A percentile compares a stretch with the other conserved stretches of the same genome.
Conservation (phyloP, 495 filamentous ascomycete species). For the Aspergillus steynii region DNA sequence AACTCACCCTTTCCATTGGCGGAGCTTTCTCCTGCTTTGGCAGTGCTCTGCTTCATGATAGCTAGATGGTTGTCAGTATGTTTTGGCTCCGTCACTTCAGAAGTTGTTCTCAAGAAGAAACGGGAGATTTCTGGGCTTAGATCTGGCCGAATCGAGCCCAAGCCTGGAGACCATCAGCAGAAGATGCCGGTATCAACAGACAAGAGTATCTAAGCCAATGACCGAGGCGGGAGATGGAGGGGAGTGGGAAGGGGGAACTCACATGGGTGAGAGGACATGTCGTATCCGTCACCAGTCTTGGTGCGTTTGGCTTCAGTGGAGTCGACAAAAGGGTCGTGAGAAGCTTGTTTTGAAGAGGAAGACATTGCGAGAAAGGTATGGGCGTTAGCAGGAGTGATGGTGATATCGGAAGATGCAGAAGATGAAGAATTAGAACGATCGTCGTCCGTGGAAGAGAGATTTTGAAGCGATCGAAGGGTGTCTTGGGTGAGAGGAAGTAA, state of each 20-base stretch:
- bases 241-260: not conserved
- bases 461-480: slow-evolving; percentile 4
- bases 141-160: too few relatives aligned
- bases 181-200: not conserved
- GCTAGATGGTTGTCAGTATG: not conserved
- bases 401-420: slow-evolving; percentile 2
- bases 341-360: not conserved
- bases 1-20: not conserved
- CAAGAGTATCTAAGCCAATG: not conserved
- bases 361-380: slow-evolving; percentile 2
- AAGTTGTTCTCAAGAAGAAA: not conserved
- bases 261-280: not conserved
- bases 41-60: not conserved
- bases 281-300: not conserved
- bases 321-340: slow-evolving; percentile 6
- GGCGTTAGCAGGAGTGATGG: slow-evolving; percentile 7
- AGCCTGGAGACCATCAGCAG: not conserved
- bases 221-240: too few relatives aligned
- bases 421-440: slow-evolving; percentile 1
- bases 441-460: not conserved
- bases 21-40: not conserved
- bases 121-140: not conserved
- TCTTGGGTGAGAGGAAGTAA: slow-evolving; percentile 1
- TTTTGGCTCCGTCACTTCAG: not conserved
- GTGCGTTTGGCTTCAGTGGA: not conserved